phyloP scores from a whole-genome alignment of 805 yeast species.

The Cephaloascus albidus region DNA sequence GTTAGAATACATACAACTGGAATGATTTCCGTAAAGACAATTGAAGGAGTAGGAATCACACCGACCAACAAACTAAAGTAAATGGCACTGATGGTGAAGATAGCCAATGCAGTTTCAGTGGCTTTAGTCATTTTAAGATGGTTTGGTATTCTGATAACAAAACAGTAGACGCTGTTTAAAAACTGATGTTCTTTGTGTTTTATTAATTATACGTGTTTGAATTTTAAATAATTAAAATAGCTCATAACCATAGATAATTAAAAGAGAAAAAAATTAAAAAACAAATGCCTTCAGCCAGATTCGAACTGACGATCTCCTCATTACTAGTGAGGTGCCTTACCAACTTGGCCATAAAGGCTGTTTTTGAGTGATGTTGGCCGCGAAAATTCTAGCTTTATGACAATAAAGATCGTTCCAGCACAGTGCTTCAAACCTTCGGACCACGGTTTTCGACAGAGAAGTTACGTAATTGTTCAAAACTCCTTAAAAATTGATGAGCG shows the following conservation, averaged over 20 bases:
- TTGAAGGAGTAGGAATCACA: slow-evolving; percentile 43
- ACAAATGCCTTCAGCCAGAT: slow-evolving; percentile 15
- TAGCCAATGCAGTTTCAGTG: slow-evolving; percentile 42
- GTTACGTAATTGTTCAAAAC: too few species aligned
- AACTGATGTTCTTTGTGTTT: too few species aligned
- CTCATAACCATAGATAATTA: background rate
- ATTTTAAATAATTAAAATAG: too few species aligned
- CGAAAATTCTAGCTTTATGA: too few species aligned
- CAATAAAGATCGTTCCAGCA: too few species aligned
- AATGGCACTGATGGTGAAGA: slow-evolving; percentile 36
- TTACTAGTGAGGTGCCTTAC: slow-evolving; percentile 7
- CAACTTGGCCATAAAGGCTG: background rate
- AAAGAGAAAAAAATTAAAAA: slow-evolving; percentile 5
- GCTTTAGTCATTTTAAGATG: slow-evolving; percentile 65
- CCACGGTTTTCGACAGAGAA: too few species aligned
- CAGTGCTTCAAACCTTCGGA: too few species aligned
- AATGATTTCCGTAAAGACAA: slow-evolving; percentile 40
- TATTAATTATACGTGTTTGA: too few species aligned
- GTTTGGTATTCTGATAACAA: too few species aligned
- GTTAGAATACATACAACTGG: slow-evolving; percentile 28
- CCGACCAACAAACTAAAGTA: slow-evolving; percentile 45
- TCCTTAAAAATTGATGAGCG: too few species aligned
- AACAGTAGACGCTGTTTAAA: too few species aligned
- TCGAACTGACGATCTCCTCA: slow-evolving; percentile 15
- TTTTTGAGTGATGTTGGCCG: too few species aligned